These are phyloP conservation scores for Calonectria montana DNA, from an alignment of 2,329 filamentous ascomycete genomes.

Conservation along the genomic window DNA sequence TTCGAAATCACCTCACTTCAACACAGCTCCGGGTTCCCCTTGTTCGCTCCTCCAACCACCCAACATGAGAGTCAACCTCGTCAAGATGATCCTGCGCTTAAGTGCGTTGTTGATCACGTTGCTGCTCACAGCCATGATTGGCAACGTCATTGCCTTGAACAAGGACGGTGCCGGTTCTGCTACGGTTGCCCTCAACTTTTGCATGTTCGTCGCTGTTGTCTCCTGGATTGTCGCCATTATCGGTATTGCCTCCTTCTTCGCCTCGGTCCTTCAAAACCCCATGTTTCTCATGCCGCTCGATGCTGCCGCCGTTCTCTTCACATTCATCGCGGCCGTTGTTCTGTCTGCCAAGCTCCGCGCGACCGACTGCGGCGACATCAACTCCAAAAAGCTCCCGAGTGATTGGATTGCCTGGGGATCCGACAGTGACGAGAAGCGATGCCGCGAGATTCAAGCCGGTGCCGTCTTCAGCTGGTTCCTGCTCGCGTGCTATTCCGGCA, in stretches of 20 bases:
- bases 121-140: constrained; percentile 66
- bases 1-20: not conserved
- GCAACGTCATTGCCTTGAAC: constrained; percentile 67
- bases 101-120: constrained; percentile 64
- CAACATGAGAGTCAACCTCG: constrained; percentile 49
- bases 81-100: constrained; percentile 60
- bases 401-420: constrained; percentile 75
- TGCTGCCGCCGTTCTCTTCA: constrained; percentile 71
- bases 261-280: constrained; percentile 63
- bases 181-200: constrained; percentile 67
- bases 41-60: constrained; percentile 23
- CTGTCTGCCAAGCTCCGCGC: constrained; percentile 76
- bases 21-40: constrained; percentile 14
- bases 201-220: constrained; percentile 77
- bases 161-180: constrained; percentile 55
- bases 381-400: constrained; percentile 43
- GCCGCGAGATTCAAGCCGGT: constrained; percentile 79
- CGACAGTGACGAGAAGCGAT: constrained; percentile 69
- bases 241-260: constrained; percentile 67
- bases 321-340: constrained; percentile 76
- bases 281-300: constrained; percentile 68
- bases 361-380: constrained; percentile 73
- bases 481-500: constrained; percentile 70
- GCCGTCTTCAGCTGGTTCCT: constrained; percentile 85
- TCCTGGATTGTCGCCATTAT: constrained; percentile 74